Base-by-base conservation (phyloP, 352 stramenopile genomes). In the Pythium sp. region DNA sequence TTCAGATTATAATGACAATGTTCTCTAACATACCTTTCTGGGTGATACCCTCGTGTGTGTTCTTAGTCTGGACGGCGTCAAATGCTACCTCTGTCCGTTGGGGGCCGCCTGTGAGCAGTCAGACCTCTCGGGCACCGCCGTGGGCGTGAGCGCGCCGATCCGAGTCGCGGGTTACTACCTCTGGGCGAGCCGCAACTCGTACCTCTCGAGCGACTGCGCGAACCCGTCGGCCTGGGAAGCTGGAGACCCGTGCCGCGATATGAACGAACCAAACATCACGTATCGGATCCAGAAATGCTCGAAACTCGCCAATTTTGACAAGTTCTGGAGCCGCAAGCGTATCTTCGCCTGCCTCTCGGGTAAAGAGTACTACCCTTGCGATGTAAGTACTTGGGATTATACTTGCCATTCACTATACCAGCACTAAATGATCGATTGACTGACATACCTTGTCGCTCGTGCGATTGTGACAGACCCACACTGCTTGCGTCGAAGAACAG, bases 301-400 rank as follows among this genome's bases (percentile, higher is more conserved):
- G 2, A 74, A 62, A 2, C 20, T 65, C 1, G 54, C 69, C 2
- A 70, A 38, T 11, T 93, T 93, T 59, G 71, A 64, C n/a, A 69
- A 70, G 8, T 85, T 77, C 51, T 93, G 82, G 85, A 77, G 65
- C n/a, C 73, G 69, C n/a, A 78, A 74, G 34, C 74, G 85, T 15
- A 73, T 93, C 14, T 93, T 84, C 64, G 76, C 80, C 12, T 93
- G 85, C 20, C 65, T 91, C 2, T 84, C 82, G 8, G 65, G 72
- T 7, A 76, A 79, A 20, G 82, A 90, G 64, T 90, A 85, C 32
- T 93, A 91, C 43, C 18, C 61, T 0, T 93, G 85, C 51, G 77
- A 87, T 60, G 84, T 92, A 80, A 65, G 80, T 71, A 49, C 41
- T 6, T 3, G 28, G 28, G 28, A 3, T 32, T 32, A 32, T 32